Evolutionary conservation across 1,139 yeast species (phyloP).

Genomic region (Pichia sp.): DNA sequence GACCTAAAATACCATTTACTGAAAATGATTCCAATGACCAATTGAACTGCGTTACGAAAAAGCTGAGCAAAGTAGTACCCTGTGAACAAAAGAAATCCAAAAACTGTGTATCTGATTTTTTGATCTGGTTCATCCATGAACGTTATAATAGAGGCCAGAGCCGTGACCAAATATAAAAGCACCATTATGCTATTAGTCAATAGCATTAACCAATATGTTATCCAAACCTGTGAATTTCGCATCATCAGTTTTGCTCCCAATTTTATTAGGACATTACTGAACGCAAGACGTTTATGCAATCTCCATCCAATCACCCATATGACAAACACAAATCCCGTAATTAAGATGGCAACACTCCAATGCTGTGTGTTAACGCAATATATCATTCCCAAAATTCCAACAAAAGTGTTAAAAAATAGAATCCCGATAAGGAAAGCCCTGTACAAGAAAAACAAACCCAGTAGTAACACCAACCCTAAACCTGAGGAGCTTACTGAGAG

Average conservation of each 20-base stretch:
- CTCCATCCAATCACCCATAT: slow-evolving; percentile 71
- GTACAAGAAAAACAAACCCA: slow-evolving; percentile 52
- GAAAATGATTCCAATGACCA: slow-evolving; percentile 72
- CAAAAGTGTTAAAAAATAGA: slow-evolving; percentile 53
- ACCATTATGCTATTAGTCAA: slow-evolving; percentile 52
- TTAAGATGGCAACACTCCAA: slow-evolving; percentile 75
- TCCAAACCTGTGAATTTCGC: slow-evolving; percentile 57
- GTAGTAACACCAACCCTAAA: slow-evolving; percentile 30
- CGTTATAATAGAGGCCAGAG: slow-evolving; percentile 71
- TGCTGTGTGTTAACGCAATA: slow-evolving; percentile 57
- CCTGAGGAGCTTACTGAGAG: slow-evolving; percentile 26
- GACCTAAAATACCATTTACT: slow-evolving; percentile 95
- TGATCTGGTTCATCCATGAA: slow-evolving; percentile 29
- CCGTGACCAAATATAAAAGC: slow-evolving; percentile 45
- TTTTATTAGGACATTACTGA: slow-evolving; percentile 67
- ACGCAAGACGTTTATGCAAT: slow-evolving; percentile 42
- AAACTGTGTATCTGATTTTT: slow-evolving; percentile 28
- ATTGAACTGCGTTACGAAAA: slow-evolving; percentile 73
- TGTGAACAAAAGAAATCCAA: slow-evolving; percentile 42
- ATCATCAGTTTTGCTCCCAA: slow-evolving; percentile 73
- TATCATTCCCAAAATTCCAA: slow-evolving; percentile 71
- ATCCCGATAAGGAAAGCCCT: slow-evolving; percentile 62
- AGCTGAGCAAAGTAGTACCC: slow-evolving; percentile 84
- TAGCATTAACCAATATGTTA: slow-evolving; percentile 56
- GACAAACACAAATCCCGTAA: slow-evolving; percentile 52